phyloP scores from a whole-genome alignment of 2,329 filamentous ascomycete species.

The Sclerotinia trifoliorum region DNA sequence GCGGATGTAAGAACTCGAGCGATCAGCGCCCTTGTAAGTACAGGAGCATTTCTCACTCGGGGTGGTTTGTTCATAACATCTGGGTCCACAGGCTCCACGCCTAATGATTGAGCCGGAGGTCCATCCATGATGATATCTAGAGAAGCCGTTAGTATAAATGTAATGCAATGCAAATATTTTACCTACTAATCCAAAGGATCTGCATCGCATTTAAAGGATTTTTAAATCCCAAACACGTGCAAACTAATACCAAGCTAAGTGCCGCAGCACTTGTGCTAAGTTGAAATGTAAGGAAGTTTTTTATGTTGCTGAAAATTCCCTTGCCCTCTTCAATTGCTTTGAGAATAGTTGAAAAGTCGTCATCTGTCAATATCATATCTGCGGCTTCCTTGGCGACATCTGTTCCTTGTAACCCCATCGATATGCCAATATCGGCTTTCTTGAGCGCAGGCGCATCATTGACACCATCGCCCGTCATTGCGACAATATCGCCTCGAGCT shows the following conservation, averaged over 20 bases:
- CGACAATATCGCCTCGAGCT: slow-evolving; percentile 90
- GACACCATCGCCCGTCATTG: slow-evolving; percentile 98
- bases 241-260: slow-evolving; percentile 84
- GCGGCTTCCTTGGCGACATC: slow-evolving; percentile 95
- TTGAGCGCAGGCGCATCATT: slow-evolving; percentile 97
- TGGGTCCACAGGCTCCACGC: slow-evolving; percentile 91
- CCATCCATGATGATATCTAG: slow-evolving; percentile 99
- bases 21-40: slow-evolving; percentile 82
- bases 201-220: slow-evolving; percentile 99
- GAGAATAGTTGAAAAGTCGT: slow-evolving; percentile 88
- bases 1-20: slow-evolving; percentile 84
- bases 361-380: slow-evolving; percentile 90
- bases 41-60: slow-evolving; percentile 79
- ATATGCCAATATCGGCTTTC: slow-evolving; percentile 95
- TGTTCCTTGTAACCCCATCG: slow-evolving; percentile 92
- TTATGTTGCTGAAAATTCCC: slow-evolving; percentile 99
- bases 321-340: slow-evolving; percentile 98
- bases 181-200: slow-evolving; percentile 98
- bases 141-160: slow-evolving; percentile 23
- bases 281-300: slow-evolving; percentile 98
- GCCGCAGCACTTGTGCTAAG: slow-evolving; percentile 95
- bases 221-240: slow-evolving; percentile 88
- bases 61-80: slow-evolving; percentile 92
- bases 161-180: background rate
- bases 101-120: slow-evolving; percentile 92